Evolutionary conservation across 1,284 basidiomycete genomes (phyloP), one percentile per base, ranked within the genome.

Genomic region (Puccinia coronata): DNA sequence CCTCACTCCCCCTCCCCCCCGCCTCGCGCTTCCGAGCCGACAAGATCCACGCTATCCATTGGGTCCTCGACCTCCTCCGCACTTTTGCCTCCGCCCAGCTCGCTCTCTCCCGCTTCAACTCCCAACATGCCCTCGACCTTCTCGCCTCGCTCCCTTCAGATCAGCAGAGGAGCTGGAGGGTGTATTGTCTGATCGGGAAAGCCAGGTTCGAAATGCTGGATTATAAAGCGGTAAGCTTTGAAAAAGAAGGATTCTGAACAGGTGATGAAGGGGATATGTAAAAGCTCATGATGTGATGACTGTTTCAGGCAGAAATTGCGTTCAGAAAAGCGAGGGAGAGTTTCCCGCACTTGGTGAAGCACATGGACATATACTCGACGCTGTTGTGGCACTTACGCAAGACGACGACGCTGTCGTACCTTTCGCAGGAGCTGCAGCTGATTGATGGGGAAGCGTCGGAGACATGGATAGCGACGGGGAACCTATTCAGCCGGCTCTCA

Each of bases 331-430:
- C 94, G 65, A 89, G 94, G 61, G 88, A 88, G n/a, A 87, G 92
- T 77, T 92, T 96, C 83, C 95, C 94, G 11, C 92, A 94, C 88
- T 90, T 93, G 36, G 86, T 95, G 78, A 90, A 90, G 88, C 92
- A 94, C 85, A 95, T 96, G 93, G 95, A 97, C 86, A 90, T 93
- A 57, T 96, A 94, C 87, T 96, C 95, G 55, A 96, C 96, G 16
- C 89, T 96, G 49, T 88, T 98, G 70, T 98, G 95, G 95, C 95
- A 98, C 87, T 88, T 96, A 67, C 91, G 92, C 84, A 90, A 91
- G 83, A 90, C 90, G 82, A 91, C 94, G 55, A 90, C 92, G 83
- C 89, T 98, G 71, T 95, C 95, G 1, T 93, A 92, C 87, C 89
- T 98, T 55, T 92, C 95, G 0, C 95, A 97, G 87, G 92, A 95